Evolutionary conservation across 2,329 filamentous ascomycete species (phyloP).

Genomic region (Colletotrichum cuscutae): DNA sequence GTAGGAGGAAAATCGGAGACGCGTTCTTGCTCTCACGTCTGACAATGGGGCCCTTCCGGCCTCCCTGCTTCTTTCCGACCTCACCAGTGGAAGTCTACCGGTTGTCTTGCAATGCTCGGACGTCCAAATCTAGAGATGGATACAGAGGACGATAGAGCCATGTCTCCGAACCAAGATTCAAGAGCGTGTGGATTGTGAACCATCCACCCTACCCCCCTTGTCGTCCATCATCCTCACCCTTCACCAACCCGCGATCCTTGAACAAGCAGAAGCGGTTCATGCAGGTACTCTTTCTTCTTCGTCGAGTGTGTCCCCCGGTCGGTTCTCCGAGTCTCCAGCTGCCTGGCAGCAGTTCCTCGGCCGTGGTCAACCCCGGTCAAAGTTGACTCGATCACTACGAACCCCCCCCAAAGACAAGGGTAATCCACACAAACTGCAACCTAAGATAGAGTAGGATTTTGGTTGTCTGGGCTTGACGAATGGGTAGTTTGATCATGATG

Average conservation of each 20-base stretch:
- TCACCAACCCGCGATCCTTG: slow-evolving; percentile 29
- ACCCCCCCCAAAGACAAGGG: slow-evolving; percentile 21
- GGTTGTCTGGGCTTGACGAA: slow-evolving; percentile 18
- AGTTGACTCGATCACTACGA: slow-evolving; percentile 14
- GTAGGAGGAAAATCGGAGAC: not conserved
- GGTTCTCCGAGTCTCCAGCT: slow-evolving; percentile 20
- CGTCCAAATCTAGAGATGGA: slow-evolving; percentile 19
- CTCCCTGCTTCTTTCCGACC: slow-evolving; percentile 29
- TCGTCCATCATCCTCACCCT: slow-evolving; percentile 22
- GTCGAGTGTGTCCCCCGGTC: not conserved
- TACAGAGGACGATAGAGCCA: not conserved
- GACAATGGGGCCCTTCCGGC: slow-evolving; percentile 18
- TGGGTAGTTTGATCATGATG: not conserved
- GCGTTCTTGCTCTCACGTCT: slow-evolving; percentile 13
- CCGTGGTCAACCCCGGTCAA: slow-evolving; percentile 24
- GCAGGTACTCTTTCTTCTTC: slow-evolving; percentile 37
- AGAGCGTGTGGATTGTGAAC: slow-evolving; percentile 1
- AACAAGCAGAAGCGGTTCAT: slow-evolving; percentile 34
- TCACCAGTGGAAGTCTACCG: slow-evolving; percentile 26
- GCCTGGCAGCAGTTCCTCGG: slow-evolving; percentile 27
- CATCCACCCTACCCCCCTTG: slow-evolving; percentile 17
- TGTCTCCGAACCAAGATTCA: not conserved
- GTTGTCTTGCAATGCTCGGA: slow-evolving; percentile 23
- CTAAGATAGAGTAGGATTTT: slow-evolving; percentile 28
- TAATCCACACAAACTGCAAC: slow-evolving; percentile 14